Conservation (phyloP, 2,329 filamentous ascomycete species). For the Claviceps spartinae region DNA sequence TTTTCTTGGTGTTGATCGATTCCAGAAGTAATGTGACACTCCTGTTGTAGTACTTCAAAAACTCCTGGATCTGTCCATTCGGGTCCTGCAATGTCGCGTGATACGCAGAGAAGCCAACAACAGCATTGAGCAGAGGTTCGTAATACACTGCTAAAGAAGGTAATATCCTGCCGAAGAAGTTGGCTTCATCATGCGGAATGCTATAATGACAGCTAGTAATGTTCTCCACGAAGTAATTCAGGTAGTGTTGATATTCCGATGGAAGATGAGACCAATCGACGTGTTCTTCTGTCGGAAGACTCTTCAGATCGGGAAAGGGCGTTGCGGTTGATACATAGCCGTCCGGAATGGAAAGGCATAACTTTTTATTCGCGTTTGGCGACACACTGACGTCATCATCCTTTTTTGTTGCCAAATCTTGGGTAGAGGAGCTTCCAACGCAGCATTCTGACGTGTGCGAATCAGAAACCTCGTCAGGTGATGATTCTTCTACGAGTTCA, state of each 20-base stretch:
- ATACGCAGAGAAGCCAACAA: constrained; percentile 82
- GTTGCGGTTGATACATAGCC: constrained; percentile 17
- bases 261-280: constrained; percentile 46
- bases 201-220: constrained; percentile 76
- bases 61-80: constrained; percentile 62
- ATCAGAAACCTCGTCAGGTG: constrained; percentile 7
- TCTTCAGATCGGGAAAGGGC: constrained; percentile 14
- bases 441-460: constrained; percentile 13
- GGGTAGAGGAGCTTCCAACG: constrained; percentile 25
- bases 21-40: constrained; percentile 66
- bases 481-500: constrained; percentile 25
- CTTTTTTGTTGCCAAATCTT: constrained; percentile 21
- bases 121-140: constrained; percentile 71
- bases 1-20: constrained; percentile 56
- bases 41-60: constrained; percentile 80
- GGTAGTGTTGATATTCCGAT: constrained; percentile 61
- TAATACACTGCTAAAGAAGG: constrained; percentile 57
- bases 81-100: constrained; percentile 61
- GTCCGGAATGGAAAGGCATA: constrained; percentile 35
- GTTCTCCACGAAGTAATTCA: constrained; percentile 65
- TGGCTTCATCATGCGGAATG: constrained; percentile 52
- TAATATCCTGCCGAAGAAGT: constrained; percentile 62
- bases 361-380: constrained; percentile 36
- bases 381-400: constrained; percentile 41
- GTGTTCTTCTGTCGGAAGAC: constrained; percentile 12